phyloP scores from a whole-genome alignment of 345 rosid genomes.

The Melaleuca quinquenervia region DNA sequence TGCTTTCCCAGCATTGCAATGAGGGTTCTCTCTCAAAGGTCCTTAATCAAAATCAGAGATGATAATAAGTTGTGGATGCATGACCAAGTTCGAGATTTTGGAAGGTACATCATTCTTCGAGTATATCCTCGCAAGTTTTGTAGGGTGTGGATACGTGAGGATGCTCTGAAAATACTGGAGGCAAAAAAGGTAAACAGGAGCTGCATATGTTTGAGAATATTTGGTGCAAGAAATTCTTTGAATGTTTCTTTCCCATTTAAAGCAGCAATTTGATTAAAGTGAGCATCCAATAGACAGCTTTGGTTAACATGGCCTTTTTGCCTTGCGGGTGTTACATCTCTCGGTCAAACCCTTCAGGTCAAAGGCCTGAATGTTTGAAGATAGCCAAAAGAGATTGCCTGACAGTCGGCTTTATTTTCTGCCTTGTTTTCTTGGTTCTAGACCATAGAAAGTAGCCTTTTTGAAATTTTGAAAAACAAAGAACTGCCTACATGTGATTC shows the following conservation, averaged over 20 bases:
- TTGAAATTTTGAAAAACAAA: too few species aligned
- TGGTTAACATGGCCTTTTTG: too few species aligned
- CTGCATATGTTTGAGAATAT: neutral
- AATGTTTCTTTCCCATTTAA: neutral
- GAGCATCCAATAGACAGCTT: too few species aligned
- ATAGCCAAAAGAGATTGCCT: too few species aligned
- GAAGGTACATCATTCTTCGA: neutral
- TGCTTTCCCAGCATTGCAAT: rapidly evolving
- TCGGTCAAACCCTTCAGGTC: neutral
- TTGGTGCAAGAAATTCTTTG: neutral
- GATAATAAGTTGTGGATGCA: neutral
- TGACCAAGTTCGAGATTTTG: neutral
- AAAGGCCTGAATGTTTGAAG: too few species aligned
- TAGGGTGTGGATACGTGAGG: neutral
- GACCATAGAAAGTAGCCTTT: too few species aligned
- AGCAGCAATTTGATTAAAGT: neutral
- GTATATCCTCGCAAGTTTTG: neutral
- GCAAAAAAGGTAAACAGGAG: neutral
- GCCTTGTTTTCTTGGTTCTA: too few species aligned
- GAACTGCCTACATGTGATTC: too few species aligned
- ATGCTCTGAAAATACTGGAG: neutral
- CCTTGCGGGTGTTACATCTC: too few species aligned
- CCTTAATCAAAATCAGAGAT: neutral
- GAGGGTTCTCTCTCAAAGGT: neutral
- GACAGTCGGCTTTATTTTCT: too few species aligned